Base-by-base conservation (phyloP, 805 yeast species). In the Lipomyces lipofer region DNA sequence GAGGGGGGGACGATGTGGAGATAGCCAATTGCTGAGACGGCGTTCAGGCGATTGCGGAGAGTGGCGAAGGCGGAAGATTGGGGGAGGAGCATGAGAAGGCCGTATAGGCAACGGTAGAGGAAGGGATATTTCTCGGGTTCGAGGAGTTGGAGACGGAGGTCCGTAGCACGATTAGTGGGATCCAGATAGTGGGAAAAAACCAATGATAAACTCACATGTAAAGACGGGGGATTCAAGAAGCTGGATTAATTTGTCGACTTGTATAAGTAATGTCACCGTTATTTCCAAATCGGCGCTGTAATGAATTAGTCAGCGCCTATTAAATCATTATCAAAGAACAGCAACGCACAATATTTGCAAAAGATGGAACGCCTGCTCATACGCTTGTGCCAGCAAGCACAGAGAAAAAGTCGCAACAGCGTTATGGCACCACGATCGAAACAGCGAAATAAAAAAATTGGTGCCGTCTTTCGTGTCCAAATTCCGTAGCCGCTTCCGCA, bases 191-290 rank as follows among this genome's bases (percentile, higher is more conserved):
- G 12, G 9, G 24, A 28, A 12, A 21, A 17, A n/a, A 12, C 2
- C 7, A 27, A 10, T 10, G 15, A 25, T 33, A n/a, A 17, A 50
- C 62, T 12, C 39, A 58, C 64, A 60, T 6, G 95, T 85, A 69
- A 94, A 91, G 1, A 90, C 91, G 1, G 97, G 98, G 1, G 95
- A 85, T 69, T 94, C 99, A 13, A 94, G 74, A 27, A 92, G 72
- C 69, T 94, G 98, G 6, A 94, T 95, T 38, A 94, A 74, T 27
- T 90, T 80, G 71, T 94, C 99, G 47, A 94, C 75, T 65, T 94
- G 98, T 0, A 94, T 83, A 49, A 94, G 76, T 35, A 88, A 78
- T 56, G 83, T 85, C 36, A 90, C 84, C 0, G 86, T 82, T 12
- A 89, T 81, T 62, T 94, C 97, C 71, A 82, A 81, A 54, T 88